phyloP scores from a whole-genome alignment of 2,329 filamentous ascomycete genomes.

The Nannizzia gypsea region DNA sequence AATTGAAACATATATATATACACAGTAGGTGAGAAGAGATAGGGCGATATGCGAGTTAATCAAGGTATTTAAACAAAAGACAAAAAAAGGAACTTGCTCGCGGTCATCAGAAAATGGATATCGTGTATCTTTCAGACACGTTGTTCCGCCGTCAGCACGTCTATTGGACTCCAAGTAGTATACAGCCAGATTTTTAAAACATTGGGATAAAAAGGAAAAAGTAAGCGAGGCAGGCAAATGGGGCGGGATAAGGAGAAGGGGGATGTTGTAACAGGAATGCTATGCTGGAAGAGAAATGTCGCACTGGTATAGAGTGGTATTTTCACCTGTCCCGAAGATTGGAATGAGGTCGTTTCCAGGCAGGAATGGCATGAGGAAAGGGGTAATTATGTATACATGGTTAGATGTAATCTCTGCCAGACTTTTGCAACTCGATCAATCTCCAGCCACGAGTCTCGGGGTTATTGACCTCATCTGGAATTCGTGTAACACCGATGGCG shows the following conservation, averaged over 20 bases:
- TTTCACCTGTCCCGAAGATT: neutral
- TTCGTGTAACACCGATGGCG: conserved; percentile 86
- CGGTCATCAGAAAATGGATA: conserved; percentile 1
- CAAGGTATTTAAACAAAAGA: conserved; percentile 2
- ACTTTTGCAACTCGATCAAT: conserved; percentile 97
- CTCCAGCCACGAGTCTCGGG: conserved; percentile 94
- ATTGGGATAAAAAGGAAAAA: neutral
- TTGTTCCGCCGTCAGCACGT: conserved; percentile 1
- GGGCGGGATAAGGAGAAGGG: neutral
- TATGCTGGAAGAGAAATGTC: neutral
- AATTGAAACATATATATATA: conserved; percentile 5
- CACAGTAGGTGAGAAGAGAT: conserved; percentile 12
- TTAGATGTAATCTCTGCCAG: conserved; percentile 77
- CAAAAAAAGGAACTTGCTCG: conserved; percentile 7
- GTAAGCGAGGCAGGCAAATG: too few species aligned
- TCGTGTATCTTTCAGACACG: neutral
- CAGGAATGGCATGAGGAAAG: neutral
- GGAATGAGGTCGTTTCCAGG: neutral
- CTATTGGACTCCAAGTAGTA: conserved; percentile 12
- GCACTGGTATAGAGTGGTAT: neutral
- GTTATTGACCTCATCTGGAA: conserved; percentile 92
- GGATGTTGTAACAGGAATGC: neutral
- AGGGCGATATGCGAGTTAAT: neutral
- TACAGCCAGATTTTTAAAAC: conserved; percentile 11
- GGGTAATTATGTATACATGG: neutral